Percentiles rank a stretch among this genome's conserved stretches.
These are phyloP conservation scores for Scutellaria galericulata DNA, from an alignment of 257 asterid genomes.

Conservation along the genomic window DNA sequence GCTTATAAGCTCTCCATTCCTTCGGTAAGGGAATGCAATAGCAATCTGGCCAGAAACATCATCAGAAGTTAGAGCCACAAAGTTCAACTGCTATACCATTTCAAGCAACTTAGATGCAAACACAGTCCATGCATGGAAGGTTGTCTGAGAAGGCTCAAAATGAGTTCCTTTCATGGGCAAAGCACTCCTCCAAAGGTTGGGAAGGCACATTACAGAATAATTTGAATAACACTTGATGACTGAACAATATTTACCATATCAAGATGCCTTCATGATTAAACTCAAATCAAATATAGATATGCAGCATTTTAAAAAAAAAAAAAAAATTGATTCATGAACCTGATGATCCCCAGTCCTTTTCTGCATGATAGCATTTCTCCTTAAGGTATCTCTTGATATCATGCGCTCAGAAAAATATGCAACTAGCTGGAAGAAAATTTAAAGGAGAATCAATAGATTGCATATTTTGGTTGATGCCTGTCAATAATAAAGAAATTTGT, in stretches of 20 bases:
- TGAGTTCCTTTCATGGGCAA: not conserved
- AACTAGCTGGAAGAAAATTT: constrained; percentile 57
- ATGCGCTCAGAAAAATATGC: constrained; percentile 80
- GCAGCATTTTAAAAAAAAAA: constrained; percentile 14
- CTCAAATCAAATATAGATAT: not conserved
- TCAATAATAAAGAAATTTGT: constrained; percentile 6
- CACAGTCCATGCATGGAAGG: not conserved
- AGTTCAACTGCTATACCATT: not conserved
- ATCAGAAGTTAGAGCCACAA: not conserved
- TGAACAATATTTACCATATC: constrained; percentile 5
- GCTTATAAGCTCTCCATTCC: constrained; percentile 76
- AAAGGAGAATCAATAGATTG: constrained; percentile 20
- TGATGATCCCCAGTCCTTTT: constrained; percentile 55
- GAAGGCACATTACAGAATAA: not conserved
- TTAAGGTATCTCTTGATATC: constrained; percentile 86
- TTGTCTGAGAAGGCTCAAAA: not conserved
- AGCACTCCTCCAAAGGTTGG: not conserved
- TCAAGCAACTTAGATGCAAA: constrained; percentile 15
- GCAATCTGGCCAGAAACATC: constrained; percentile 50
- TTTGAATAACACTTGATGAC: constrained; percentile 4
- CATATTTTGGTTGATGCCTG: constrained; percentile 7
- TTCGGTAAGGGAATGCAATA: constrained; percentile 83
- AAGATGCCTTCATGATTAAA: constrained; percentile 22
- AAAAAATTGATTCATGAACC: constrained; percentile 45
- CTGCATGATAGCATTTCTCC: constrained; percentile 89